Evolutionary conservation across 1,139 yeast species (phyloP).

Genomic region (Zygosaccharomyces sapae): DNA sequence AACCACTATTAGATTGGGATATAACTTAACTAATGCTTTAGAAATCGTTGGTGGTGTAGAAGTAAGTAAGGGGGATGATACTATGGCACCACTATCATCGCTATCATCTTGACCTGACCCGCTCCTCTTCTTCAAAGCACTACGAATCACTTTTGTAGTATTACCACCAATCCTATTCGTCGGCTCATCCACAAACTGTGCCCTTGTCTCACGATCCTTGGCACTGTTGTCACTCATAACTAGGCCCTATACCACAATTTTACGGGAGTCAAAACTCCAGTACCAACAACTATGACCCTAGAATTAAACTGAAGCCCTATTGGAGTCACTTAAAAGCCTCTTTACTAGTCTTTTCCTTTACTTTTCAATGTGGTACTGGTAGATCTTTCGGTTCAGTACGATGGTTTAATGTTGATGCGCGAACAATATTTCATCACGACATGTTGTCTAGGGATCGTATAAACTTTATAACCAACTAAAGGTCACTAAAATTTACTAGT

Average conservation of each 20-base stretch:
- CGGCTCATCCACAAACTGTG: slow-evolving; percentile 29
- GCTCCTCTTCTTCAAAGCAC: slow-evolving; percentile 29
- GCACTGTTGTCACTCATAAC: slow-evolving; percentile 22
- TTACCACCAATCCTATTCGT: slow-evolving; percentile 31
- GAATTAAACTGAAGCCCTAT: background rate
- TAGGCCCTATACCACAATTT: background rate
- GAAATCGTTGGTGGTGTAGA: slow-evolving; percentile 91
- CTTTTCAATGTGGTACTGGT: background rate
- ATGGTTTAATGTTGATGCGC: background rate
- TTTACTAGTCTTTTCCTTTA: background rate
- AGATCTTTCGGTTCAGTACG: background rate
- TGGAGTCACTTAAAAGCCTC: background rate
- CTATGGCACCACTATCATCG: slow-evolving; percentile 21
- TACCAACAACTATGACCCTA: background rate
- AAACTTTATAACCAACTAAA: background rate
- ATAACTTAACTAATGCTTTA: slow-evolving; percentile 72
- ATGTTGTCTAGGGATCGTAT: background rate
- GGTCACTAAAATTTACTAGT: background rate
- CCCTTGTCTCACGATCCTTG: slow-evolving; percentile 26
- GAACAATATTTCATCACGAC: background rate
- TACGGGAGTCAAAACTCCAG: background rate
- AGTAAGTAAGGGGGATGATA: slow-evolving; percentile 58
- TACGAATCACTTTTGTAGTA: slow-evolving; percentile 28
- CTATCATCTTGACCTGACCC: slow-evolving; percentile 7
- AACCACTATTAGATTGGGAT: slow-evolving; percentile 73